Conservation (phyloP, 2,329 filamentous ascomycete genomes). For the Ceratocystis cubensis region DNA sequence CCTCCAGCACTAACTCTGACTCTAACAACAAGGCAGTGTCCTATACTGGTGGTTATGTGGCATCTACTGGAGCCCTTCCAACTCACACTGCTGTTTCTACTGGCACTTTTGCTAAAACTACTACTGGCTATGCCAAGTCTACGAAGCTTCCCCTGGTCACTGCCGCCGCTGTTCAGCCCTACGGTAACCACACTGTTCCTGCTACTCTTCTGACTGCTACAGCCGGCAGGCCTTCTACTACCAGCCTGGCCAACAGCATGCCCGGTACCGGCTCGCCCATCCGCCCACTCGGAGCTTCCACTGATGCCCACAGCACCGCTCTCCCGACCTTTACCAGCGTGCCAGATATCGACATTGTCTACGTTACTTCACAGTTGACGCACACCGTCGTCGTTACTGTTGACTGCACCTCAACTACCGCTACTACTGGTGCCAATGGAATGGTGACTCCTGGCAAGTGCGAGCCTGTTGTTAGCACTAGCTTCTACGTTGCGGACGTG, state of each 20-base stretch:
- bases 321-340: background rate
- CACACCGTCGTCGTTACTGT: slow-evolving; percentile 9
- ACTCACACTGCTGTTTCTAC: background rate
- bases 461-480: background rate
- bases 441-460: background rate
- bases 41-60: background rate
- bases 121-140: background rate
- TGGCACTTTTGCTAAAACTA: too few species aligned
- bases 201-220: background rate
- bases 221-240: background rate
- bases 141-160: background rate
- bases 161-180: background rate
- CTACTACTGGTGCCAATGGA: background rate
- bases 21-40: background rate
- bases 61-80: background rate
- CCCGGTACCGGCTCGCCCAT: too few species aligned
- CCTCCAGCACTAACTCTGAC: background rate
- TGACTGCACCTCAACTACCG: slow-evolving; percentile 10
- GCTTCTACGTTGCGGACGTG: background rate
- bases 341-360: background rate
- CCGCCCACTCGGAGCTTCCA: background rate
- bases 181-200: background rate
- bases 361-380: background rate
- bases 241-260: background rate
- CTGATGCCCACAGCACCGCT: background rate